phyloP scores from a whole-genome alignment of 306 rosid species.

The Gastrolobium villosum region DNA sequence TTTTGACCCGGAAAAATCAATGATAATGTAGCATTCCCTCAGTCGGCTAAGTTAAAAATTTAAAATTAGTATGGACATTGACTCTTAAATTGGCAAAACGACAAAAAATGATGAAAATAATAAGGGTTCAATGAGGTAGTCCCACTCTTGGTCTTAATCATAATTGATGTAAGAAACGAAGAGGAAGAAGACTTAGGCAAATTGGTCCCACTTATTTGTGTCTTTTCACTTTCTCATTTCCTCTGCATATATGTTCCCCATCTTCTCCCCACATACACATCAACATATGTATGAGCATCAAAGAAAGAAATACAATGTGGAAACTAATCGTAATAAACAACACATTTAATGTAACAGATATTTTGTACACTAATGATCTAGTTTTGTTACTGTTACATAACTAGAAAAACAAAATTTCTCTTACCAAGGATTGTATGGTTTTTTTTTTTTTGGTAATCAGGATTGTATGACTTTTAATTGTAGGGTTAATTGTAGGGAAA shows the following conservation, averaged over 20 bases:
- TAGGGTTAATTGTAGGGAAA: too few species aligned
- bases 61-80: slow-evolving; percentile 24
- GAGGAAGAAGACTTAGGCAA: slow-evolving; percentile 18
- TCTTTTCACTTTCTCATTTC: slow-evolving; percentile 23
- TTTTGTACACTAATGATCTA: too few species aligned
- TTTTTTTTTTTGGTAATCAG: too few species aligned
- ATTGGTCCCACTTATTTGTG: slow-evolving; percentile 44
- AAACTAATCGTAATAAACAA: too few species aligned
- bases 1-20: neutral
- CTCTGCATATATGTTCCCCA: slow-evolving; percentile 22
- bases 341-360: too few species aligned
- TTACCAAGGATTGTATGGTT: too few species aligned
- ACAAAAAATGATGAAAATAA: neutral
- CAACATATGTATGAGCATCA: neutral
- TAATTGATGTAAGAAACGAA: slow-evolving; percentile 22
- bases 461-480: too few species aligned
- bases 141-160: slow-evolving; percentile 21
- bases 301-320: too few species aligned
- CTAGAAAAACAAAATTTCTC: too few species aligned
- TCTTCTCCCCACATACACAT: slow-evolving; percentile 21
- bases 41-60: neutral
- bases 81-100: slow-evolving; percentile 19
- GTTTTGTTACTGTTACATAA: too few species aligned
- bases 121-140: neutral
- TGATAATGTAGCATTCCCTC: neutral